phyloP scores from a whole-genome alignment of 768 basidiomycete species.

The Sistotremastrum niveocremeum region DNA sequence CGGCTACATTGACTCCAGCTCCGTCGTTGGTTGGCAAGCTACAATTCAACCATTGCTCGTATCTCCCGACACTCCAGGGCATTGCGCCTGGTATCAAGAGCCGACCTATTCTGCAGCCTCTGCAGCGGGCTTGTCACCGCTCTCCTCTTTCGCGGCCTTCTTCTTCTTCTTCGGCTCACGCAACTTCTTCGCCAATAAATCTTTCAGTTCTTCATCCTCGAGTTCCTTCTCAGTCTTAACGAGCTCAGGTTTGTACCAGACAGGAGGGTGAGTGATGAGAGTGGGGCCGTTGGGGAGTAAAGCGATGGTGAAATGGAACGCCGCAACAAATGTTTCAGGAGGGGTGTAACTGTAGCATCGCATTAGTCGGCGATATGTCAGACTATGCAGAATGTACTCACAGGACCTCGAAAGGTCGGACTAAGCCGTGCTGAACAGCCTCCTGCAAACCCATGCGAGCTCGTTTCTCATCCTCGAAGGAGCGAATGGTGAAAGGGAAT shows the following conservation, averaged over 20 bases:
- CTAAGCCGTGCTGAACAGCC: conserved; percentile 85
- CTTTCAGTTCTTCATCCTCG: conserved; percentile 77
- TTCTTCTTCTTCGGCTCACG: conserved; percentile 87
- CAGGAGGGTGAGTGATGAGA: conserved; percentile 74
- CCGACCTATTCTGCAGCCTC: conserved; percentile 4
- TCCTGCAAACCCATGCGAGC: conserved; percentile 92
- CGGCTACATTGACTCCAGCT: not conserved
- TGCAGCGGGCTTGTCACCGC: conserved; percentile 30
- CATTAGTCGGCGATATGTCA: not conserved
- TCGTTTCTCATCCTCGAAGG: conserved; percentile 90
- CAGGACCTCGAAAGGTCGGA: conserved; percentile 93
- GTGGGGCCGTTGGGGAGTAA: conserved; percentile 81
- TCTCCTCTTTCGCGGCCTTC: conserved; percentile 62
- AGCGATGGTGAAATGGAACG: conserved; percentile 95
- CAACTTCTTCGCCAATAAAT: conserved; percentile 60
- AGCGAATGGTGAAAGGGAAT: conserved; percentile 95
- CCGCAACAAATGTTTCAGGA: conserved; percentile 73
- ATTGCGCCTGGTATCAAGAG: too few species aligned
- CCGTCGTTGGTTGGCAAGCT: too few species aligned
- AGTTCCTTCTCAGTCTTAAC: conserved; percentile 84
- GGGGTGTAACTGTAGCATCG: conserved; percentile 52
- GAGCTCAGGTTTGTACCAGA: conserved; percentile 89
- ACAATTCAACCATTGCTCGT: too few species aligned
- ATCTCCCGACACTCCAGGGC: too few species aligned
- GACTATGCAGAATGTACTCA: conserved; percentile 26